phyloP scores from a whole-genome alignment of 495 filamentous ascomycete genomes.

The Neurospora discreta region DNA sequence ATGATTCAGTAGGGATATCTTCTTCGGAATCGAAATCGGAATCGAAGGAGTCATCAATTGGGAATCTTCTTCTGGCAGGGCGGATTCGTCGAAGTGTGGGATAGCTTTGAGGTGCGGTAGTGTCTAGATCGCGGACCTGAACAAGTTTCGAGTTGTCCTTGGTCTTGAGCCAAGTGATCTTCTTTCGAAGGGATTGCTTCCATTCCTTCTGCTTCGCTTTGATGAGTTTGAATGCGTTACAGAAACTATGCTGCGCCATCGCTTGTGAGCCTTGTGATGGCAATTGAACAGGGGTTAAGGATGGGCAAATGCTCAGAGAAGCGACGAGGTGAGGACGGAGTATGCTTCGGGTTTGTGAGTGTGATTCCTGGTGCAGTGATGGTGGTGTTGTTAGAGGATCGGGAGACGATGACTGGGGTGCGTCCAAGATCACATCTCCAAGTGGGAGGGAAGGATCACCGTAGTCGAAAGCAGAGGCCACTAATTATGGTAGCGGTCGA shows the following conservation, averaged over 20 bases:
- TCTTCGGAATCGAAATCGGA: no score
- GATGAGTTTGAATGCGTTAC: background rate
- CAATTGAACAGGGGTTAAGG: background rate
- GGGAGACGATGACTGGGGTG: background rate
- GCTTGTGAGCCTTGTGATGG: background rate
- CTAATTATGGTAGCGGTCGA: background rate
- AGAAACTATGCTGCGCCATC: background rate
- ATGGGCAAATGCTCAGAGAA: background rate
- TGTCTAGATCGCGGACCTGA: background rate
- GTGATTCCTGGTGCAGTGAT: background rate
- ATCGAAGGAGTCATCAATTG: no score
- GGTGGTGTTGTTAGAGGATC: background rate
- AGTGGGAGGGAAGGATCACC: background rate
- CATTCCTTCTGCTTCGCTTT: background rate
- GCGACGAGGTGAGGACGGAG: background rate
- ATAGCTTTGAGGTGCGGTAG: background rate
- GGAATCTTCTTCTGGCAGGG: background rate
- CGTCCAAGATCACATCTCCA: background rate
- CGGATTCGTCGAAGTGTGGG: background rate
- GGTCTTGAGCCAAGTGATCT: background rate
- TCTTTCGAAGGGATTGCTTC: background rate
- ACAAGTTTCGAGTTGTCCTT: background rate
- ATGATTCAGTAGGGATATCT: background rate
- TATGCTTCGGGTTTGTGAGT: background rate
- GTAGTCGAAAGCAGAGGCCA: background rate